Percentiles rank a stretch among this genome's conserved stretches.
phyloP scores from a whole-genome alignment of 2,329 filamentous ascomycete genomes.

The Aureobasidium subglaciale region DNA sequence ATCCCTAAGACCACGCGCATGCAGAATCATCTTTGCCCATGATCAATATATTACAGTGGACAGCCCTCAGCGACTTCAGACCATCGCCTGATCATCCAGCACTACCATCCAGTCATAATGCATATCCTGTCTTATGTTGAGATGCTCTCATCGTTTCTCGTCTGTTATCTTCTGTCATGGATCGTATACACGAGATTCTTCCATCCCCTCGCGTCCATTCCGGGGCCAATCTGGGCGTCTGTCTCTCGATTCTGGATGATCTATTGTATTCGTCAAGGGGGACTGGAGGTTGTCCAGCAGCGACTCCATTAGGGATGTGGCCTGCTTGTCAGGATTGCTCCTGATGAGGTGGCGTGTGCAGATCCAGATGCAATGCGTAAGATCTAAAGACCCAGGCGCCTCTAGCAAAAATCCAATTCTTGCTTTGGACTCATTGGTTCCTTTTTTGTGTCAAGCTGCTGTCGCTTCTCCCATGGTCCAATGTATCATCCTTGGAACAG shows the following conservation, averaged over 20 bases:
- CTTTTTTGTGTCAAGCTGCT: neutral
- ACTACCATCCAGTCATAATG: neutral
- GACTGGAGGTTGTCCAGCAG: constrained; percentile 46
- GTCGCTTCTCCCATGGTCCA: neutral
- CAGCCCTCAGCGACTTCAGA: too few species aligned
- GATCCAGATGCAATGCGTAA: constrained; percentile 59
- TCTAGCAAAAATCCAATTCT: constrained; percentile 24
- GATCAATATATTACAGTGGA: too few species aligned
- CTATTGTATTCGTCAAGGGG: constrained; percentile 63
- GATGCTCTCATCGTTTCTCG: neutral
- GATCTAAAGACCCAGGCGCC: constrained; percentile 51
- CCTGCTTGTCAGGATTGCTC: constrained; percentile 65
- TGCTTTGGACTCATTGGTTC: constrained; percentile 14
- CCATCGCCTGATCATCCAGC: too few species aligned
- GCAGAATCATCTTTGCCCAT: too few species aligned
- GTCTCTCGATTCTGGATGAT: constrained; percentile 41
- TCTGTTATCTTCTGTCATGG: neutral
- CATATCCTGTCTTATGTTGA: neutral
- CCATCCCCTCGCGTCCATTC: constrained; percentile 28
- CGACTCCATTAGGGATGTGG: constrained; percentile 58
- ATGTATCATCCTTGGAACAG: neutral
- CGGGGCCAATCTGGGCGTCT: constrained; percentile 44
- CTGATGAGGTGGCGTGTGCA: constrained; percentile 65
- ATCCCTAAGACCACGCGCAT: too few species aligned
- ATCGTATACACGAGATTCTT: neutral